Conservation (phyloP, 2,329 filamentous ascomycete genomes). For the Beauveria bassiana region DNA sequence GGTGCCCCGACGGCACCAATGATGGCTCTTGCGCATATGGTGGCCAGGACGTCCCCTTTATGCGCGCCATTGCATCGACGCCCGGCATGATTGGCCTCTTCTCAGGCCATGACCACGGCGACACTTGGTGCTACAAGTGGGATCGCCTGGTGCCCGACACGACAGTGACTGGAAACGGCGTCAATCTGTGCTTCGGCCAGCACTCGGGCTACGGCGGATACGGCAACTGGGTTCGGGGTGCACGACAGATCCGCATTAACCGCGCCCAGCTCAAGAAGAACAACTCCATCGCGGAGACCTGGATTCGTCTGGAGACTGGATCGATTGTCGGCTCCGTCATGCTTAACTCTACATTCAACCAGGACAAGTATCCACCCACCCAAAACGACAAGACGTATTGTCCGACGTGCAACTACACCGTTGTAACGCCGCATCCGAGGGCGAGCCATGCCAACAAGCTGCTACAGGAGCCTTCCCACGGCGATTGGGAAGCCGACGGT, state of each 20-base stretch:
- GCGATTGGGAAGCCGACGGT: neutral
- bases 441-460: neutral
- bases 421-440: slow-evolving; percentile 9
- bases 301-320: slow-evolving; percentile 53
- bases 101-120: slow-evolving; percentile 59
- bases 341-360: slow-evolving; percentile 53
- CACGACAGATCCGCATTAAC: slow-evolving; percentile 45
- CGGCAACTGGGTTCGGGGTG: slow-evolving; percentile 54
- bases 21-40: slow-evolving; percentile 34
- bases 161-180: slow-evolving; percentile 32
- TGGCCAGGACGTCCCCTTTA: slow-evolving; percentile 52
- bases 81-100: slow-evolving; percentile 51
- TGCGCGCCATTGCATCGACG: slow-evolving; percentile 50
- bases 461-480: neutral
- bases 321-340: slow-evolving; percentile 41
- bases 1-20: slow-evolving; percentile 32
- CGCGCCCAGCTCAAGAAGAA: slow-evolving; percentile 29
- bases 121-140: slow-evolving; percentile 51
- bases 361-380: slow-evolving; percentile 43
- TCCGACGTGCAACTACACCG: slow-evolving; percentile 14
- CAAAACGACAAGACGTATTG: slow-evolving; percentile 29
- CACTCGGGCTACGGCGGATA: slow-evolving; percentile 66
- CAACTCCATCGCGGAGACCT: slow-evolving; percentile 42
- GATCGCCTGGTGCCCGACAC: slow-evolving; percentile 28
- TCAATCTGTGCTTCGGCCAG: slow-evolving; percentile 52